Percentiles rank a stretch among this genome's conserved stretches.
These are phyloP conservation scores for Diaporthe citriasiana DNA, from an alignment of 2,329 filamentous ascomycete species.

Conservation along the genomic window DNA sequence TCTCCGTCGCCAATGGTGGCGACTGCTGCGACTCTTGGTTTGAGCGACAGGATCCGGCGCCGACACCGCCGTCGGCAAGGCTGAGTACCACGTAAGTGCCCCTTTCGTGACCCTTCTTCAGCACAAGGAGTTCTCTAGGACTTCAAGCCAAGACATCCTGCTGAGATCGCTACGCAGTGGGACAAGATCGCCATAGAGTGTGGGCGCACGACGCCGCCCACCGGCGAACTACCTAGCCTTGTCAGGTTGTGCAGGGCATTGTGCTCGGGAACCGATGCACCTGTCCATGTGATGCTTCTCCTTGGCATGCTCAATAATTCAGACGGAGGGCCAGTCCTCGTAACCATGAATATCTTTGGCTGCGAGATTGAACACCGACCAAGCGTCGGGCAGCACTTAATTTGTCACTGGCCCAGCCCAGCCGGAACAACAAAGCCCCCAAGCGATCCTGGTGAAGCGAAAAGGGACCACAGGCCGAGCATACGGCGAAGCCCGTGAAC, in stretches of 20 bases:
- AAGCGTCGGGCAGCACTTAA: too few species aligned
- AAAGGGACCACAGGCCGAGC: too few species aligned
- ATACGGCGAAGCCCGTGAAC: too few species aligned
- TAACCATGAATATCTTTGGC: conserved; percentile 64
- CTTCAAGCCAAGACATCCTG: rapidly evolving
- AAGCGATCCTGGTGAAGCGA: too few species aligned
- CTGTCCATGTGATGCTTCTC: conserved; percentile 67
- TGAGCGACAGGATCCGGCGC: too few species aligned
- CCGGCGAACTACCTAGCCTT: too few species aligned
- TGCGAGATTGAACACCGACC: conserved; percentile 76
- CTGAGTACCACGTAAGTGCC: neutral
- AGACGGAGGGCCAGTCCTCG: conserved; percentile 27
- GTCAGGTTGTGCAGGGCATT: neutral
- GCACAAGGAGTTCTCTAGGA: too few species aligned
- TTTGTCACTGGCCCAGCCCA: too few species aligned
- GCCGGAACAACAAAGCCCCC: too few species aligned
- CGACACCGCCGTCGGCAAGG: neutral
- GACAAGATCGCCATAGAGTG: neutral
- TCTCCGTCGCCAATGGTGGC: too few species aligned
- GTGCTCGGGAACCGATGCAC: conserved; percentile 84
- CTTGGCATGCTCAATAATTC: conserved; percentile 38
- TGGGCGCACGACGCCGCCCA: rapidly evolving
- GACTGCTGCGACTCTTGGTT: rapidly evolving
- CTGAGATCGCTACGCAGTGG: neutral
- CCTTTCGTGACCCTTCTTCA: rapidly evolving